Evolutionary conservation across 1,139 yeast genomes (phyloP), one percentile per base, ranked within the genome.

Genomic region (Lodderomyces pseudojiufengensis): DNA sequence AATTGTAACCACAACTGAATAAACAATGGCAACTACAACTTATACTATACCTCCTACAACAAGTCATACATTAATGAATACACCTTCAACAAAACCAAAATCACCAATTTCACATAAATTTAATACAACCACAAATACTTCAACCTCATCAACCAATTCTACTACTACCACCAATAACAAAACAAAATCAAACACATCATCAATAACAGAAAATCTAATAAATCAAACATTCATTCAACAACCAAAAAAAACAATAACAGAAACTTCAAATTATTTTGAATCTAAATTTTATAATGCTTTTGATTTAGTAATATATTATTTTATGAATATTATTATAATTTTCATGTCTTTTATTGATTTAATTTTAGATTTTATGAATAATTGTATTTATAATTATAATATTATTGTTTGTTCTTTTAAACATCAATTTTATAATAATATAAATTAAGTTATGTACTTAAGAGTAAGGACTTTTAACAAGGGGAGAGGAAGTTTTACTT

Each of bases 401-500:
- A 45, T 47, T 21, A 38, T 47, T 12, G 34, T 38, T 15, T 39
- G 43, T 30, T 40, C 49, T 14, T 36, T 40, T 22, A 45, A 39
- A 33, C 45, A 46, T 35, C 42, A 47, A 34, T 29, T 47, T 29
- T 47, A 47, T 33, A 47, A 47, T 31, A 47, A 47, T 35, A 47
- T 47, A 16, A 47, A 47, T 27, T 47, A 34, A 36, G n/a, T n/a
- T n/a, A n/a, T n/a, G n/a, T n/a, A n/a, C n/a, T n/a, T n/a, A n/a
- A n/a, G n/a, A n/a, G n/a, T n/a, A n/a, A n/a, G n/a, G n/a, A n/a
- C n/a, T n/a, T n/a, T n/a, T n/a, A n/a, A n/a, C n/a, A n/a, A n/a
- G n/a, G n/a, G n/a, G n/a, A n/a, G n/a, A n/a, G n/a, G n/a, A n/a
- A n/a, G n/a, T n/a, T n/a, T n/a, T n/a, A n/a, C n/a, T n/a, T n/a